These are phyloP conservation scores for Geotrichum siamense DNA, from an alignment of 1,139 yeast genomes.

Conservation along the genomic window DNA sequence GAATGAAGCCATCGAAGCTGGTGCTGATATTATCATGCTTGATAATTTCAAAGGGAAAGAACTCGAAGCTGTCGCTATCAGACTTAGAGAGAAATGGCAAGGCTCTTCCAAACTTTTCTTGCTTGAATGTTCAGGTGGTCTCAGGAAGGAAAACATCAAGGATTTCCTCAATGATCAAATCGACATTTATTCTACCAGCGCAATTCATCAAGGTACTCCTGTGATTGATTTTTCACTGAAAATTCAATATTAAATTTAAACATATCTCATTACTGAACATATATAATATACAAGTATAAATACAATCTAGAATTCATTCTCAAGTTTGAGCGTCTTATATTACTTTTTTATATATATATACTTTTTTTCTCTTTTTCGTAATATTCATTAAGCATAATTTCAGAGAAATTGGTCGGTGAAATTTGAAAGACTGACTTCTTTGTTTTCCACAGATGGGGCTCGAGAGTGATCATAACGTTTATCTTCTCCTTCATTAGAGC, in stretches of 20 bases:
- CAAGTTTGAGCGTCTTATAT: too few relatives aligned
- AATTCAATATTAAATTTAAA: conserved; percentile 47
- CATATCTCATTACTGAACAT: too few relatives aligned
- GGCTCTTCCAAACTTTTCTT: conserved; percentile 44
- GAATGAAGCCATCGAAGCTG: conserved; percentile 84
- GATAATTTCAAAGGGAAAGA: conserved; percentile 75
- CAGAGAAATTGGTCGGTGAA: background rate
- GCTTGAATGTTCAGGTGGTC: conserved; percentile 89
- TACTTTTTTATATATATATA: too few relatives aligned
- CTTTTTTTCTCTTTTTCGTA: background rate
- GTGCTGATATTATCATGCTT: conserved; percentile 93
- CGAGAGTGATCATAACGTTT: background rate
- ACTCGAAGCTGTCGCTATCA: conserved; percentile 57
- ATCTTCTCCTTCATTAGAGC: background rate
- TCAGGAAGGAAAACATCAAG: conserved; percentile 60
- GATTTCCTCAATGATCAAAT: conserved; percentile 67
- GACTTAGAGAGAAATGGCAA: conserved; percentile 51
- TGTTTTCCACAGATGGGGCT: background rate
- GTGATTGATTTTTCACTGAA: conserved; percentile 80
- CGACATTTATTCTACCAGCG: conserved; percentile 85
- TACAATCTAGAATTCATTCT: too few relatives aligned
- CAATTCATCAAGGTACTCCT: conserved; percentile 87
- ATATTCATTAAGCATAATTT: background rate
- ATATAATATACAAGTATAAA: too few relatives aligned
- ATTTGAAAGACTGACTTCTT: background rate